Base-by-base conservation (phyloP, 257 asterid genomes). In the Solanum raphanifolium region DNA sequence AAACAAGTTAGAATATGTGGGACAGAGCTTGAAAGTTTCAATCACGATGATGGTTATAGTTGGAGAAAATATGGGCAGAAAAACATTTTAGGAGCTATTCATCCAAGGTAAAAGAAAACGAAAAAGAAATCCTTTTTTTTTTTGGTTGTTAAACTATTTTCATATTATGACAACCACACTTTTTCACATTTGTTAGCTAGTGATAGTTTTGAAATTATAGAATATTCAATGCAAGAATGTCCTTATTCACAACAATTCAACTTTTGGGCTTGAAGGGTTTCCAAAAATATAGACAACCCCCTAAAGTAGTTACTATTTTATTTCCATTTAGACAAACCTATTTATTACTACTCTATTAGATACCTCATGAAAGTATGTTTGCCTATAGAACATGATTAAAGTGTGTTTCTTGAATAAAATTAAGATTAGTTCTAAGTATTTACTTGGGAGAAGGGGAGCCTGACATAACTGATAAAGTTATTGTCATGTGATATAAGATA, bases 51-150 rank as follows among this genome's bases (percentile, higher is more conserved):
- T 92, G 99, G 97, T 6, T 89, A 91, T 65, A 90, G 91, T 83
- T 96, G 98, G 99, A 93, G 98, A 83, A 96, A 96, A 90, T 96
- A 96, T 85, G 99, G 99, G 16, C 98, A 95, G 91, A 96, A 96
- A 87, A 93, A 90, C 58, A 94, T 96, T 82, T 89, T 96, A 86
- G 95, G 98, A 73, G 93, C 96, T 43, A 92, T 18, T 87, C 89
- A 90, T 91, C 98, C 98, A 66, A 96, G 99, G 99, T 94, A 84
- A 92, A 90, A 32, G 9, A 74, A 11, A 7, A 93, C 89, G n/a
- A 23, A 81, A 16, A 11, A 52, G n/a, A 18, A 18, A 52, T 34
- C 36, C 9, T 72, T 32, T 7, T 21, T 68, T 68, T 72, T 15
- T 72, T 1, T 32, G 43, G 81, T 71, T 32, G 79, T 71, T 71